A percentile compares a stretch with the other conserved stretches of the same genome.
These are phyloP conservation scores for Psilocybe cyanescens DNA, from an alignment of 768 basidiomycete species.

Conservation along the genomic window DNA sequence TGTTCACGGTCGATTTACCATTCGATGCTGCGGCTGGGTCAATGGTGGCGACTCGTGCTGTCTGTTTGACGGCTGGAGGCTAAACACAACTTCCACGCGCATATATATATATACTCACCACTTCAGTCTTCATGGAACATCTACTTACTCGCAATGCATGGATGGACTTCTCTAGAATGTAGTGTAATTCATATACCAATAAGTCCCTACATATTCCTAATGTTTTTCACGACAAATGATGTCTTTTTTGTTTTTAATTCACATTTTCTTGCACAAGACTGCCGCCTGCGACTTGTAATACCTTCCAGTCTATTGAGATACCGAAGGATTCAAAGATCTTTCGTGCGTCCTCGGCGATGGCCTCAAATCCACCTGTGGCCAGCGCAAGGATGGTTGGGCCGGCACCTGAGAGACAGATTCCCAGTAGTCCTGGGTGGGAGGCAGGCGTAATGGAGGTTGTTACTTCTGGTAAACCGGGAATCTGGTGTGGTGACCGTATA, in stretches of 20 bases:
- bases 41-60: slow-evolving; percentile 84
- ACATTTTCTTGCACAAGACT: slow-evolving; percentile 35
- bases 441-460: slow-evolving; percentile 86
- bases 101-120: neutral
- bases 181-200: slow-evolving; percentile 22
- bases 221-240: slow-evolving; percentile 22
- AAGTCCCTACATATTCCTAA: slow-evolving; percentile 14
- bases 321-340: slow-evolving; percentile 70
- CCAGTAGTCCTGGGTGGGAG: slow-evolving; percentile 92
- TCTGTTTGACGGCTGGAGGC: slow-evolving; percentile 86
- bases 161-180: slow-evolving; percentile 21
- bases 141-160: slow-evolving; percentile 9
- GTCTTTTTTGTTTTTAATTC: slow-evolving; percentile 6
- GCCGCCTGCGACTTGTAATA: slow-evolving; percentile 67
- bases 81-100: slow-evolving; percentile 31
- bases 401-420: slow-evolving; percentile 97
- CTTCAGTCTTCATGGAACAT: neutral
- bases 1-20: slow-evolving; percentile 88
- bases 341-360: slow-evolving; percentile 82
- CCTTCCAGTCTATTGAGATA: slow-evolving; percentile 89
- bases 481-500: slow-evolving; percentile 47
- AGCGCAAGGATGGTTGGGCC: slow-evolving; percentile 97
- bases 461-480: slow-evolving; percentile 94
- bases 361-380: slow-evolving; percentile 82
- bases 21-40: slow-evolving; percentile 70